These are phyloP conservation scores for Aurifilum marmelostoma DNA, from an alignment of 2,329 filamentous ascomycete genomes.

Conservation along the genomic window DNA sequence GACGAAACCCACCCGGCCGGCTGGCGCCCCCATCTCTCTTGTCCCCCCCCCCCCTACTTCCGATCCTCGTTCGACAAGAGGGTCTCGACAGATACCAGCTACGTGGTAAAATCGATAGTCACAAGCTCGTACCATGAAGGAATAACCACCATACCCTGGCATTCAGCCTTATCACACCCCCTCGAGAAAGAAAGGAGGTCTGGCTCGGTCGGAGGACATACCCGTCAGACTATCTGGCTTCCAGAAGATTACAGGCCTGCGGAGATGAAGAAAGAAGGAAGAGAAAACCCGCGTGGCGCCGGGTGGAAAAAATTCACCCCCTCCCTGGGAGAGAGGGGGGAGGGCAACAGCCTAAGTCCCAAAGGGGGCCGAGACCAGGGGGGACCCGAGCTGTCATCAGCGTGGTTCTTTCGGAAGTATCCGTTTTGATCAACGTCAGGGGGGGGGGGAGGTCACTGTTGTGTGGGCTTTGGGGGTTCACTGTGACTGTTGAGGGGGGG, in stretches of 20 bases:
- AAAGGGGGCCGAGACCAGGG: not conserved
- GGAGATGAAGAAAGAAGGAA: not conserved
- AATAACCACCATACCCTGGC: not conserved
- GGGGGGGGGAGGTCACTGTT: not conserved
- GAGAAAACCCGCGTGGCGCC: not conserved
- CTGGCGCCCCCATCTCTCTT: not conserved
- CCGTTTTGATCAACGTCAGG: not conserved
- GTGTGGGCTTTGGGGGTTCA: not conserved
- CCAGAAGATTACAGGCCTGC: not conserved
- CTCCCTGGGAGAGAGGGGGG: not conserved
- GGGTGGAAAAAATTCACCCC: not conserved
- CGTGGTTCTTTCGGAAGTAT: not conserved
- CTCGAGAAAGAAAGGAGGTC: not conserved
- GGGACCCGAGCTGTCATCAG: not conserved
- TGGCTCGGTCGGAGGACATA: not conserved
- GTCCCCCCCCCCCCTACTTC: no score
- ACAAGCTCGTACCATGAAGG: no score
- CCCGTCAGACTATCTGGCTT: not conserved
- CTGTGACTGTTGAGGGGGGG: not conserved
- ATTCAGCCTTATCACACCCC: not conserved
- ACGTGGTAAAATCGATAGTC: not conserved
- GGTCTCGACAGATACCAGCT: not conserved
- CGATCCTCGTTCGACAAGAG: not conserved
- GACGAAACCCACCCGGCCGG: not conserved
- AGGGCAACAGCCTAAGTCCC: no score